A percentile compares a stretch with the other conserved stretches of the same genome.
phyloP scores from a whole-genome alignment of 2,329 filamentous ascomycete species.

The Sclerotinia trifoliorum region DNA sequence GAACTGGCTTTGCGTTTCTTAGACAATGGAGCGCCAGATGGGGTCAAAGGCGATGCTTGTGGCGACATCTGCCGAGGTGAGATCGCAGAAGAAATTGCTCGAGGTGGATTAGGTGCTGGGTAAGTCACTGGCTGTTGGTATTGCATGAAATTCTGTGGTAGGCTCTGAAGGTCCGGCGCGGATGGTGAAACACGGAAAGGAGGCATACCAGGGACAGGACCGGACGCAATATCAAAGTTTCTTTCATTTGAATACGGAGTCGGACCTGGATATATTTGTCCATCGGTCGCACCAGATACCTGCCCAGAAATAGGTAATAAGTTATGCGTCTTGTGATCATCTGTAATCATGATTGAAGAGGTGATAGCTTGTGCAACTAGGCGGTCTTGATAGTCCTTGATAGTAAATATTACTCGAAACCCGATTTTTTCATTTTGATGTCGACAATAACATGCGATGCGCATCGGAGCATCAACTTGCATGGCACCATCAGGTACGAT shows the following conservation, averaged over 20 bases:
- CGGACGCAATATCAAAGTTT: conserved; percentile 33
- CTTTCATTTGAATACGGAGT: conserved; percentile 43
- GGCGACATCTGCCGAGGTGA: conserved; percentile 66
- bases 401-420: conserved; percentile 90
- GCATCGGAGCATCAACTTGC: conserved; percentile 85
- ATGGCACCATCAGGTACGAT: conserved; percentile 58
- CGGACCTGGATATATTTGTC: conserved; percentile 44
- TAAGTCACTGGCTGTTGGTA: conserved; percentile 34
- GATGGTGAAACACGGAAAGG: conserved; percentile 59
- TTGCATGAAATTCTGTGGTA: conserved; percentile 51
- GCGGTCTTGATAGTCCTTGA: conserved; percentile 76
- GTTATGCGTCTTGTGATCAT: conserved; percentile 88
- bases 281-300: conserved; percentile 38
- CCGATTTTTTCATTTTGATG: conserved; percentile 93
- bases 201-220: conserved; percentile 40
- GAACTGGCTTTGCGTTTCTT: conserved; percentile 83
- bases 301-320: conserved; percentile 42
- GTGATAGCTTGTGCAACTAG: conserved; percentile 83
- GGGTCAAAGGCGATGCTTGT: conserved; percentile 64
- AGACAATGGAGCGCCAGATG: conserved; percentile 63
- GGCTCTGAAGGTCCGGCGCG: conserved; percentile 59
- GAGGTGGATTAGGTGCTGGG: conserved; percentile 42
- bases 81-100: conserved; percentile 46
- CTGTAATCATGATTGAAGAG: conserved; percentile 91
- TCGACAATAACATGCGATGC: conserved; percentile 94